These are phyloP conservation scores for Soucietia sequanensis DNA, from an alignment of 805 yeast species.

Conservation along the genomic window DNA sequence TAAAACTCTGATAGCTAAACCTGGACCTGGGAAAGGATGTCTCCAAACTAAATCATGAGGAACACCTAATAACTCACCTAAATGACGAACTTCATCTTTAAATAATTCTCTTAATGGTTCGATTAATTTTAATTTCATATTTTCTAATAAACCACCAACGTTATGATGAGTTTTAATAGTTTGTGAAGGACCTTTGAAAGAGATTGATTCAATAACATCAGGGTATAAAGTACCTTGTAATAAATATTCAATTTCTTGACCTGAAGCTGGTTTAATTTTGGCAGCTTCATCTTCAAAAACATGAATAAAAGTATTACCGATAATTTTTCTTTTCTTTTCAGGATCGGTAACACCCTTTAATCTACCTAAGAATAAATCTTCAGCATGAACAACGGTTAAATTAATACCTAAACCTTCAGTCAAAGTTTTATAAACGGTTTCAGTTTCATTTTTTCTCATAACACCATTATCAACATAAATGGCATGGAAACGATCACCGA, in stretches of 20 bases:
- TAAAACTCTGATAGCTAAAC: constrained; percentile 95
- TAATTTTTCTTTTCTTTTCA: constrained; percentile 97
- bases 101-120: constrained; percentile 98
- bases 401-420: constrained; percentile 93
- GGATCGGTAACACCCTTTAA: constrained; percentile 96
- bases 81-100: constrained; percentile 97
- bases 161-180: constrained; percentile 99
- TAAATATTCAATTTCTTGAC: constrained; percentile 86
- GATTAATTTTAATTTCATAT: constrained; percentile 96
- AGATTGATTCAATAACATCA: constrained; percentile 96
- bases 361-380: constrained; percentile 81
- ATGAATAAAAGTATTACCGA: constrained; percentile 96
- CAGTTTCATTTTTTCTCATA: constrained; percentile 92
- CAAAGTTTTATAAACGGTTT: constrained; percentile 80
- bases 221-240: constrained; percentile 98
- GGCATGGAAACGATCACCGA: constrained; percentile 98
- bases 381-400: constrained; percentile 90
- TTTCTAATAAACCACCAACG: constrained; percentile 96
- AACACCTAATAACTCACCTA: constrained; percentile 92
- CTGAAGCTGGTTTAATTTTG: constrained; percentile 83
- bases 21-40: constrained; percentile 99
- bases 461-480: constrained; percentile 97
- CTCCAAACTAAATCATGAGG: constrained; percentile 98
- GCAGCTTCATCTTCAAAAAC: constrained; percentile 97
- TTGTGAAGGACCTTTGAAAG: constrained; percentile 99